Evolutionary conservation across 1,139 yeast species (phyloP), one percentile per base, ranked within the genome.

Genomic region (Yarrowia galli): DNA sequence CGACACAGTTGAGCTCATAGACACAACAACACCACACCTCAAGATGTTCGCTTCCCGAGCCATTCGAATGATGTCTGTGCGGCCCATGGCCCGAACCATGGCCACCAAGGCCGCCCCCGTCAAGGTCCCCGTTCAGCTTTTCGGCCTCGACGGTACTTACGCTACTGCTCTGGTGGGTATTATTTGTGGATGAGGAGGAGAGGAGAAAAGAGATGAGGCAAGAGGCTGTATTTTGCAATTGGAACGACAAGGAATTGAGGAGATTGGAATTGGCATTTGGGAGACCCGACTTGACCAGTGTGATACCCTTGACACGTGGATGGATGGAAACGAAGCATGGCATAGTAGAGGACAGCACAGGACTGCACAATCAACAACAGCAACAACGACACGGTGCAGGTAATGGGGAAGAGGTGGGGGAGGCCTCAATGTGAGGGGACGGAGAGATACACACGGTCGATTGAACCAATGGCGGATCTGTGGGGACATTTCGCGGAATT

Each of bases 121-220:
- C 76, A 88, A 88, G 80, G 96, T 97, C 70, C 98, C 98, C 70
- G 89, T 93, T 72, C 97, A 92, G 85, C 86, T 95, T 79, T 93
- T 87, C 77, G 99, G 99, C 72, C 83, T 95, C 73, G 98, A 93
- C 74, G 99, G 98, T 78, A 92, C 98, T 72, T 95, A 95, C 79
- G 99, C 99, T 75, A 86, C 92, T 71, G 98, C 99, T 65, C 85
- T 95, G 75, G 75, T 73, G 69, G 58, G 74, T 71, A 28, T 20
- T 45, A 2, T n/a, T 16, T 40, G n/a, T 9, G 25, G 20, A 18
- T 5, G 38, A 49, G 20, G 8, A 28, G 32, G 32, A 28, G 32
- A 28, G 32, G 32, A n/a, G 8, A 28, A 28, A 28, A 3, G 32
- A 28, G 32, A 10, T 8, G 9, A 36, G n/a, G n/a, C n/a, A 2